Evolutionary conservation across 2,329 filamentous ascomycete genomes (phyloP).

Genomic region (Blastomyces percursus): DNA sequence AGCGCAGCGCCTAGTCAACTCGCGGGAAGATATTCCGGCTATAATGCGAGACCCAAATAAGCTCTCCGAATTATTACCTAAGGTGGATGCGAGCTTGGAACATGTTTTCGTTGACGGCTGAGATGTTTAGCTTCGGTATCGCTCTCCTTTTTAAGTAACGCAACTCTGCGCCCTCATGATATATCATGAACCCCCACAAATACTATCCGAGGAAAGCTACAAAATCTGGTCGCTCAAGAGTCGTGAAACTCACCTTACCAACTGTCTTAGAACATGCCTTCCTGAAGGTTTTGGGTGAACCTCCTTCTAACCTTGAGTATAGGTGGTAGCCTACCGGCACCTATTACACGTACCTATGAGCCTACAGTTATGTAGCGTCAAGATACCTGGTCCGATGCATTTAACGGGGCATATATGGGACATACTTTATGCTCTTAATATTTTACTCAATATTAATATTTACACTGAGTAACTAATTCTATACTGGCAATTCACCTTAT

Average conservation of each 20-base stretch:
- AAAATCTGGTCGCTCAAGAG: background rate
- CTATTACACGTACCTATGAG: background rate
- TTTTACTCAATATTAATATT: background rate
- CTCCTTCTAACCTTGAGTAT: background rate
- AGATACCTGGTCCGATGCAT: background rate
- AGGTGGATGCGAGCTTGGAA: slow-evolving; percentile 60
- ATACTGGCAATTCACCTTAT: background rate
- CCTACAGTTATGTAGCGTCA: background rate
- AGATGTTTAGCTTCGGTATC: background rate
- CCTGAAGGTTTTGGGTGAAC: background rate
- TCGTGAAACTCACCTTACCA: background rate
- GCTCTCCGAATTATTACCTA: slow-evolving; percentile 56
- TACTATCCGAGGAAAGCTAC: background rate
- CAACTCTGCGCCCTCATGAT: background rate
- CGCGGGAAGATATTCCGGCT: slow-evolving; percentile 62
- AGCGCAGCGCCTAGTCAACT: slow-evolving; percentile 39
- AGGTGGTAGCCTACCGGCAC: background rate
- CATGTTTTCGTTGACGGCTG: slow-evolving; percentile 9
- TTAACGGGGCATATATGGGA: background rate
- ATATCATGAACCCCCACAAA: background rate
- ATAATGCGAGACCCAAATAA: slow-evolving; percentile 70
- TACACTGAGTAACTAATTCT: background rate
- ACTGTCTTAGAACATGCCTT: background rate
- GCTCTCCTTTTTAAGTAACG: background rate
- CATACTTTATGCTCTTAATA: background rate